phyloP scores from a whole-genome alignment of 108 stramenopile species.

The Cyclotella baltica region DNA sequence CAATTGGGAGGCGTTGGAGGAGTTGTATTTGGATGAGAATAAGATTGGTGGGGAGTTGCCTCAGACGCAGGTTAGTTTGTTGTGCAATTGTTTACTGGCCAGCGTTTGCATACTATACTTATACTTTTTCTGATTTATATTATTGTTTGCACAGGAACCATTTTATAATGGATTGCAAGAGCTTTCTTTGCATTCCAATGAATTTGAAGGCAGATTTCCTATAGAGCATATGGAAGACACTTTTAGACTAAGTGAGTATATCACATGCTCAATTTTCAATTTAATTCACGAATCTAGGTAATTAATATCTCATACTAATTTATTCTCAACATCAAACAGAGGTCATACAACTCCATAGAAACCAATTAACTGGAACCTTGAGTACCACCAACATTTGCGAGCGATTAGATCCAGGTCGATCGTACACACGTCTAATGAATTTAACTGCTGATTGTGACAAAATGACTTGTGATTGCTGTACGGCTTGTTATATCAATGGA shows the following conservation, averaged over 20 bases:
- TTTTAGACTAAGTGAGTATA: conserved; percentile 26
- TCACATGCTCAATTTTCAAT: neutral
- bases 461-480: conserved; percentile 33
- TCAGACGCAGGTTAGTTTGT: conserved; percentile 25
- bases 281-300: neutral
- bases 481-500: conserved; percentile 16
- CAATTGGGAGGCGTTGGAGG: conserved; percentile 38
- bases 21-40: conserved; percentile 38
- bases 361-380: conserved; percentile 28
- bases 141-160: conserved; percentile 2
- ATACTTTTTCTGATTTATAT: neutral
- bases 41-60: conserved; percentile 37
- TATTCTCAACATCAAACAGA: neutral
- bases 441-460: conserved; percentile 39
- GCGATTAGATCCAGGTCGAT: conserved; percentile 35
- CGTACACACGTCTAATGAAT: conserved; percentile 26
- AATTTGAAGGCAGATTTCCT: conserved; percentile 30
- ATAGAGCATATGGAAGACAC: conserved; percentile 23
- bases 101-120: neutral
- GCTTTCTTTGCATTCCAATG: conserved; percentile 30
- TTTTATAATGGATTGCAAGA: conserved; percentile 42
- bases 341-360: conserved; percentile 27
- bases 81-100: neutral
- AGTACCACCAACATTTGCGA: conserved; percentile 35
- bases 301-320: neutral